Conservation (phyloP, 2,329 filamentous ascomycete species). For the Colletotrichum cordylinicola region DNA sequence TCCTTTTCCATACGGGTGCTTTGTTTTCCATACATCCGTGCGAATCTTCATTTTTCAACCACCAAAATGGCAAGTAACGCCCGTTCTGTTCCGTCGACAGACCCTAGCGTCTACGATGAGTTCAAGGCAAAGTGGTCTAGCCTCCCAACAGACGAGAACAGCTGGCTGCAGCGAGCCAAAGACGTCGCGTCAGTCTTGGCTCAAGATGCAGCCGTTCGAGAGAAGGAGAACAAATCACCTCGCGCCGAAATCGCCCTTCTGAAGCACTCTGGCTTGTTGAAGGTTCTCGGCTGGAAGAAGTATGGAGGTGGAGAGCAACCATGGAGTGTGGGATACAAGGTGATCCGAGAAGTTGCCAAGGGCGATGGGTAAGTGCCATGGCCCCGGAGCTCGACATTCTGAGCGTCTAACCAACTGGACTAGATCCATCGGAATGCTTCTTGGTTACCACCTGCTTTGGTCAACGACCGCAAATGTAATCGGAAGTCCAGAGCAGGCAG, state of each 20-base stretch:
- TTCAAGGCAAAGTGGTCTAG: slow-evolving; percentile 40
- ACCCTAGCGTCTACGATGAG: slow-evolving; percentile 42
- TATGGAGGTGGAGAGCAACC: slow-evolving; percentile 50
- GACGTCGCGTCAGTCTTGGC: slow-evolving; percentile 42
- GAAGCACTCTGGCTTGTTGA: slow-evolving; percentile 45
- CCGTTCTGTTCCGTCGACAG: slow-evolving; percentile 26
- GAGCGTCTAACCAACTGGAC: background rate
- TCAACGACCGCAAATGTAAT: slow-evolving; percentile 65
- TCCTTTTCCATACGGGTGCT: background rate
- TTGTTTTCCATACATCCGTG: background rate
- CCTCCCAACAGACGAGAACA: slow-evolving; percentile 31
- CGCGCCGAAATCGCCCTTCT: slow-evolving; percentile 44
- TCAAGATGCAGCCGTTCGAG: slow-evolving; percentile 37
- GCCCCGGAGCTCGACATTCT: background rate
- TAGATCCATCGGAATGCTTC: slow-evolving; percentile 67
- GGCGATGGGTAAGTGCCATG: slow-evolving; percentile 56
- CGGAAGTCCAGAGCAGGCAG: slow-evolving; percentile 64
- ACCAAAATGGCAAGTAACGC: slow-evolving; percentile 18
- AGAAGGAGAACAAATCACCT: slow-evolving; percentile 45
- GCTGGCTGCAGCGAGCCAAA: slow-evolving; percentile 43
- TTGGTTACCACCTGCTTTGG: slow-evolving; percentile 71
- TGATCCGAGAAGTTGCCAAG: slow-evolving; percentile 67
- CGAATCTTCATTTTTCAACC: background rate
- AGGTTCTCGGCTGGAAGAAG: slow-evolving; percentile 41
- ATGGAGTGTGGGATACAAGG: slow-evolving; percentile 59